Base-by-base conservation (phyloP, 257 asterid genomes). In the Nicotiana tomentosiformis region DNA sequence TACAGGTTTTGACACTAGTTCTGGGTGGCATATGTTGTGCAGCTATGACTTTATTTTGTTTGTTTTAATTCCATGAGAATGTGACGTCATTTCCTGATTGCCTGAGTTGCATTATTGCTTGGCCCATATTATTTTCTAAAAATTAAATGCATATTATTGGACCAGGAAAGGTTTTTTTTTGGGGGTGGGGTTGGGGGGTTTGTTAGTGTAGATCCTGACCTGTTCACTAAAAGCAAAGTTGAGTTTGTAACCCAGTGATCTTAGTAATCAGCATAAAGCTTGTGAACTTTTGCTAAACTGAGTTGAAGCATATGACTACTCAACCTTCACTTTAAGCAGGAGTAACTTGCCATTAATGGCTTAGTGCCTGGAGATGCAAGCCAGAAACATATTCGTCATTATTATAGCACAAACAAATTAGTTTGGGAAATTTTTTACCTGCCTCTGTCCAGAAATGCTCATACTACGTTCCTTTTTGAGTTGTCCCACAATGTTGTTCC, bases 1-100 rank as follows among this genome's bases (percentile, higher is more conserved):
- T 64, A 29, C 72, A 35, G 69, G 85, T 83, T 62, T 7, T 64
- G n/a, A 33, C 65, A 53, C 64, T 76, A 76, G 29, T 76, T 76
- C 43, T 51, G 80, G 51, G 53, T 7, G 9, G 14, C 23, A 74
- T 23, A 74, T 46, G 26, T 74, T 7, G 39, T 74, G 43, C 79
- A 14, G 80, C 80, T 76, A 51, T 76, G 61, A 35, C 17, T 51
- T 51, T 51, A 76, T 8, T 51, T 76, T 23, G 61, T 49, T 23
- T 76, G 43, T 64, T 74, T 14, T 57, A 74, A 2, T 76, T 74
- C 64, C 64, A 51, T 51, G 46, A 51, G 43, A 60, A 76, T 76
- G 43, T 29, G 20, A 51, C 64, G 8, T 76, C 35, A 51, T 74
- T 1, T 74, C 53, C 64, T 26, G 61, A 49, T 15, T 49, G 1